Percentiles rank a stretch among this genome's conserved stretches.
These are phyloP conservation scores for Rosa rugosa DNA, from an alignment of 306 rosid species.

Conservation along the genomic window DNA sequence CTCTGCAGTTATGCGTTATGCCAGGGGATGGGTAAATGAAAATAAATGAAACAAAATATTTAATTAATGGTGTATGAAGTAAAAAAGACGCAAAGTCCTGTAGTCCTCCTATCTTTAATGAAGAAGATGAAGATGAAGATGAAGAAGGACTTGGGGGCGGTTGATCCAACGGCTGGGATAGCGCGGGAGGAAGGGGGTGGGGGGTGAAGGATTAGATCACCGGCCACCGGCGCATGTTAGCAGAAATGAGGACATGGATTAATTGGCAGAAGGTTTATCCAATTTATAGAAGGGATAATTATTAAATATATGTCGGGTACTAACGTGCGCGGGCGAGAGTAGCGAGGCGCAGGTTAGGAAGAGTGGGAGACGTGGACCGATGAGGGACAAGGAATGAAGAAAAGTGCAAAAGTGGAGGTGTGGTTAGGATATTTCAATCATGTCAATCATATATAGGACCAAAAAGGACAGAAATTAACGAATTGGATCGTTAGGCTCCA, in stretches of 20 bases:
- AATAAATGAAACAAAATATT: too few relatives aligned
- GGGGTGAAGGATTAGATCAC: slow-evolving; percentile 2
- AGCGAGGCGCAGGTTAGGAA: neutral
- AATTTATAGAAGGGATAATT: neutral
- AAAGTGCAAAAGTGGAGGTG: neutral
- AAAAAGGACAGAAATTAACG: neutral
- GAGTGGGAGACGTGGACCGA: slow-evolving; percentile 1
- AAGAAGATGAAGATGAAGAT: neutral
- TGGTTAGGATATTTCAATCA: neutral
- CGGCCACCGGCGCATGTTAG: slow-evolving; percentile 42
- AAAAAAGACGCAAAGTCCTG: too few relatives aligned
- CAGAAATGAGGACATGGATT: neutral
- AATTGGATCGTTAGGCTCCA: neutral
- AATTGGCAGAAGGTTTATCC: neutral
- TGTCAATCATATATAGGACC: neutral
- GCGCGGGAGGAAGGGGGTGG: neutral
- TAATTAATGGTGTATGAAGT: too few relatives aligned
- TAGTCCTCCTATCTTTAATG: too few relatives aligned
- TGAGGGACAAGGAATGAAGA: neutral
- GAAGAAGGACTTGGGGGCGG: neutral
- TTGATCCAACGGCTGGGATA: slow-evolving; percentile 22
- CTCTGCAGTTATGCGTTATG: too few relatives aligned
- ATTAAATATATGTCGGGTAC: neutral
- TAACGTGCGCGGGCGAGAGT: neutral
- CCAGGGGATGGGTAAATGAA: too few relatives aligned